These are phyloP conservation scores for Bothriochloa decipiens DNA, from an alignment of 176 grass and related monocot genomes.

Conservation along the genomic window DNA sequence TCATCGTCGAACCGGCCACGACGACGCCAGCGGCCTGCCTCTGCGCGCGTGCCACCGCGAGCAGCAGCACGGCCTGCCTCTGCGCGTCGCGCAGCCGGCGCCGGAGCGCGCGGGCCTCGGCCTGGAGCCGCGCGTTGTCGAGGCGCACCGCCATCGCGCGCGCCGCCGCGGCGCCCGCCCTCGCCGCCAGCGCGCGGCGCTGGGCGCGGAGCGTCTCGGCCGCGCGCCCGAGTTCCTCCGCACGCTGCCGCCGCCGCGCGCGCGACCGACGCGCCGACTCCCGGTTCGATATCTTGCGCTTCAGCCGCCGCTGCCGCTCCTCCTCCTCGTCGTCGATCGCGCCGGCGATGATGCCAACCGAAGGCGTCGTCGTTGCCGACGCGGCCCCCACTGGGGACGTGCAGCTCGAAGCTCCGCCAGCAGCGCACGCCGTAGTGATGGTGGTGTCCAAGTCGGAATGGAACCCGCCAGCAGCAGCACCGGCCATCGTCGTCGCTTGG, in stretches of 20 bases:
- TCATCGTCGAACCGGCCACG: neutral
- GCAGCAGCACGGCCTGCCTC: constrained; percentile 22
- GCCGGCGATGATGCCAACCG: neutral
- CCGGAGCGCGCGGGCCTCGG: constrained; percentile 31
- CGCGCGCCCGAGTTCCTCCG: constrained; percentile 44
- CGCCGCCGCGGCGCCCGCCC: neutral
- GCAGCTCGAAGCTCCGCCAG: neutral
- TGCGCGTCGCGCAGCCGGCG: constrained; percentile 34
- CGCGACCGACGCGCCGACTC: constrained; percentile 71
- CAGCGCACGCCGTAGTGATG: neutral
- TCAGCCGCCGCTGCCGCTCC: constrained; percentile 6
- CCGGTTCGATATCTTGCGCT: constrained; percentile 65
- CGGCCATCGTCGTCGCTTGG: too few species aligned
- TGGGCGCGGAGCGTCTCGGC: constrained; percentile 22
- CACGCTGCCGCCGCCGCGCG: constrained; percentile 38
- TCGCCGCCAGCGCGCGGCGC: constrained; percentile 21
- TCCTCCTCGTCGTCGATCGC: neutral
- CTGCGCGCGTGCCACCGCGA: constrained; percentile 31
- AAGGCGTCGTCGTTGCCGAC: neutral
- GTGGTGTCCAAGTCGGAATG: neutral
- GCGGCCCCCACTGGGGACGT: neutral
- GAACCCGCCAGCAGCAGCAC: neutral
- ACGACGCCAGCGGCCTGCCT: neutral
- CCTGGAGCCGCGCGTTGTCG: constrained; percentile 42
- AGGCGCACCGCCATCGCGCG: neutral